Percentiles rank a stretch among this genome's conserved stretches.
Conservation (phyloP, 352 stramenopile species). For the Globisporangium cystogenes region DNA sequence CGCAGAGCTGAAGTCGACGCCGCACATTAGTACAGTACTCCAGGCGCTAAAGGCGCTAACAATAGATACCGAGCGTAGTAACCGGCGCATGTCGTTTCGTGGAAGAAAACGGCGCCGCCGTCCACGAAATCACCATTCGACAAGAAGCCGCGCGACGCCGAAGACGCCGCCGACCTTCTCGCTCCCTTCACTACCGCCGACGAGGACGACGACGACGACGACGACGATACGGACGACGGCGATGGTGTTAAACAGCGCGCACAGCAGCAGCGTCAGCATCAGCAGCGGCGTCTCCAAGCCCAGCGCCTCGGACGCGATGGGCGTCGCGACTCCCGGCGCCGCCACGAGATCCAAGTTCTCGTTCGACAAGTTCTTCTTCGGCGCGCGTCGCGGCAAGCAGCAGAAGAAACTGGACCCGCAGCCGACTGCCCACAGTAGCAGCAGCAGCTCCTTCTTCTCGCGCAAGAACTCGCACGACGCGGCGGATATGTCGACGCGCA, state of each 20-base stretch:
- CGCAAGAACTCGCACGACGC: slow-evolving; percentile 3
- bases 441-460: slow-evolving; percentile 7
- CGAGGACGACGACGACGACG: too few relatives aligned
- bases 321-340: not conserved
- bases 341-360: slow-evolving; percentile 22
- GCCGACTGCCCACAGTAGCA: not conserved
- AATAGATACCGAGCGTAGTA: too few relatives aligned
- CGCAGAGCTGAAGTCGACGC: too few relatives aligned
- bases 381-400: slow-evolving; percentile 8
- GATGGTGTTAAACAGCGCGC: slow-evolving; percentile 1
- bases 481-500: not conserved
- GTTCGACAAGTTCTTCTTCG: slow-evolving; percentile 18
- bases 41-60: too few relatives aligned
- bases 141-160: too few relatives aligned
- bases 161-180: too few relatives aligned
- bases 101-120: not conserved
- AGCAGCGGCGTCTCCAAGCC: not conserved
- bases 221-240: too few relatives aligned
- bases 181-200: too few relatives aligned
- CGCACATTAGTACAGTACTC: too few relatives aligned
- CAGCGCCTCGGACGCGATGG: not conserved
- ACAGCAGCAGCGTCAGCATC: not conserved
- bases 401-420: slow-evolving; percentile 12
- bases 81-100: not conserved
- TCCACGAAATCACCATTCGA: too few relatives aligned